phyloP scores from a whole-genome alignment of 2,329 filamentous ascomycete genomes.

The Diatrype stigma region DNA sequence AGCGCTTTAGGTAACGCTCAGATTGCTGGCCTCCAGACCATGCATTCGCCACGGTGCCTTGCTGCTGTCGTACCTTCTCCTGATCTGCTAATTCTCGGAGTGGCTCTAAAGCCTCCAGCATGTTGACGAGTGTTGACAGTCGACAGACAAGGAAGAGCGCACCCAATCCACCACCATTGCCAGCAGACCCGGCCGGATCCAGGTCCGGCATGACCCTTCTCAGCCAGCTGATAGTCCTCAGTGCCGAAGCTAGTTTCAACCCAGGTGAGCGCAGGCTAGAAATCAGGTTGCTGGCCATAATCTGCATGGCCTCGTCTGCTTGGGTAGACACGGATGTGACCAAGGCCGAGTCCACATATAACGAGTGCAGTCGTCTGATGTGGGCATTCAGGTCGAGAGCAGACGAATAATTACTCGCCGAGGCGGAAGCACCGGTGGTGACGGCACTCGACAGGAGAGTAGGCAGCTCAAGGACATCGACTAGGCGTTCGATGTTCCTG shows the following conservation, averaged over 20 bases:
- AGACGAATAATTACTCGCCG: constrained; percentile 74
- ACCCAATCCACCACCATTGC: constrained; percentile 65
- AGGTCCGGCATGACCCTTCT: constrained; percentile 82
- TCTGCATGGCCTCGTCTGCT: constrained; percentile 81
- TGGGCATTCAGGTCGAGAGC: constrained; percentile 92
- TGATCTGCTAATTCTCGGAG: constrained; percentile 86
- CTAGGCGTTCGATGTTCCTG: constrained; percentile 82
- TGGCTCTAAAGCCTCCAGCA: constrained; percentile 79
- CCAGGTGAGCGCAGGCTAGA: constrained; percentile 69
- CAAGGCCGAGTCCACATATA: constrained; percentile 77
- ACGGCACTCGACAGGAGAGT: constrained; percentile 79
- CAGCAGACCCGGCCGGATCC: constrained; percentile 34
- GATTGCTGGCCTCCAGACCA: constrained; percentile 83
- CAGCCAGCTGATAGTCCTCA: constrained; percentile 89
- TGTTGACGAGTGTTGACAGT: constrained; percentile 71
- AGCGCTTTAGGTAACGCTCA: constrained; percentile 88
- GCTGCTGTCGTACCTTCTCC: constrained; percentile 54
- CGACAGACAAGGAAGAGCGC: constrained; percentile 85
- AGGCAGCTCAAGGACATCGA: constrained; percentile 87
- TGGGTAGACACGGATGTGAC: constrained; percentile 69
- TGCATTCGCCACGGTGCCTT: constrained; percentile 33
- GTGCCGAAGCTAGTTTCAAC: constrained; percentile 82
- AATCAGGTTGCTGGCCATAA: constrained; percentile 83
- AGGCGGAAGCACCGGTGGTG: constrained; percentile 46
- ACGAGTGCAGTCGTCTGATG: constrained; percentile 75